Evolutionary conservation across 352 stramenopile species (phyloP).

Genomic region (Phytophthora meadii): DNA sequence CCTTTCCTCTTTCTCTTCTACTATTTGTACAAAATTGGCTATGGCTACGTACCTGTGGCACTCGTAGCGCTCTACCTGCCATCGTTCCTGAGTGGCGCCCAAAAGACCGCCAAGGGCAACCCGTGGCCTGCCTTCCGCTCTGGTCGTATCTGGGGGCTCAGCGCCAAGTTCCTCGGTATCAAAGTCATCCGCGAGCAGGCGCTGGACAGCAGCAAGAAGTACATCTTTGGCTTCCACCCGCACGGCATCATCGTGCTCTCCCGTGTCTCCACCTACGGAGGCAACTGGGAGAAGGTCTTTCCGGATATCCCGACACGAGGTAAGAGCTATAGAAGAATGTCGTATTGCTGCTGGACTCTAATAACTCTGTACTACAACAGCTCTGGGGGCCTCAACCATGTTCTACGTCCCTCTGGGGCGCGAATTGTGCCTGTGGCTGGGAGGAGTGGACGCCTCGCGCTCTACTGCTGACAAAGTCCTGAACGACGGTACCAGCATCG

Average conservation of each 20-base stretch:
- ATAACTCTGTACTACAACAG: conserved; percentile 26
- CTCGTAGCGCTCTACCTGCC: conserved; percentile 68
- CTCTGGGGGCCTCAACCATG: conserved; percentile 69
- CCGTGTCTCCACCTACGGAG: conserved; percentile 66
- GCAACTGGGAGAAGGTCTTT: conserved; percentile 79
- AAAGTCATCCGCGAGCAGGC: conserved; percentile 73
- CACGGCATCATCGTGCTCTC: conserved; percentile 83
- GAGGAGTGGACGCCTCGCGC: conserved; percentile 75
- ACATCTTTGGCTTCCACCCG: conserved; percentile 79
- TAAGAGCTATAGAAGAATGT: conserved; percentile 13
- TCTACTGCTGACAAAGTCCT: conserved; percentile 80
- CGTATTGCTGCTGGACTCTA: conserved; percentile 2
- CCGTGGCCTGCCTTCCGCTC: conserved; percentile 59
- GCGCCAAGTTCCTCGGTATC: conserved; percentile 55
- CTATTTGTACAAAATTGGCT: conserved; percentile 66
- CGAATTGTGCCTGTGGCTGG: conserved; percentile 76
- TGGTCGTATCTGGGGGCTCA: conserved; percentile 57
- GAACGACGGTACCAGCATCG: conserved; percentile 68
- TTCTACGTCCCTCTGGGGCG: conserved; percentile 73
- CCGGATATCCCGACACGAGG: conserved; percentile 58
- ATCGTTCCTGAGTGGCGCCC: conserved; percentile 62
- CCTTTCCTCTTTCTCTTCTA: conserved; percentile 64
- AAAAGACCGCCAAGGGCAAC: conserved; percentile 60
- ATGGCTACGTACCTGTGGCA: conserved; percentile 59
- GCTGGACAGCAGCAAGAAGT: conserved; percentile 71